phyloP scores from a whole-genome alignment of 1,139 yeast genomes.

The Blastobotrys persicus region DNA sequence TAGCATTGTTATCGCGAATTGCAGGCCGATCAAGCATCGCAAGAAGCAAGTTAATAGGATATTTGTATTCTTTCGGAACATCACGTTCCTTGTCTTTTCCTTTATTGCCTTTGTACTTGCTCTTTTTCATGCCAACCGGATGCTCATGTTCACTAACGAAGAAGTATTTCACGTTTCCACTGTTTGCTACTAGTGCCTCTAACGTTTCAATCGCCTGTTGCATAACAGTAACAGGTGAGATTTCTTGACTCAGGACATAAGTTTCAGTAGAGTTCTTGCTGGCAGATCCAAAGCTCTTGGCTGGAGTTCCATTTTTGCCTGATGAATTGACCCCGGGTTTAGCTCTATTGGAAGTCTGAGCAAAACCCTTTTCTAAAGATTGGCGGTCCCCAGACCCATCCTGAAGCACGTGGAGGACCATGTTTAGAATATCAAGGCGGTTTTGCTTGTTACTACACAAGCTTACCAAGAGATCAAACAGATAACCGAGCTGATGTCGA shows the following conservation, averaged over 20 bases:
- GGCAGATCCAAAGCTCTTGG: conserved; percentile 17
- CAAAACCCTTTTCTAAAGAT: conserved; percentile 64
- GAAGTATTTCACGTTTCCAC: conserved; percentile 67
- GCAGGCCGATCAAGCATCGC: conserved; percentile 59
- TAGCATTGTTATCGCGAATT: conserved; percentile 66
- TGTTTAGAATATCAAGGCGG: conserved; percentile 70
- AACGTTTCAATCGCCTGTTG: conserved; percentile 76
- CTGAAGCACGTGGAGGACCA: conserved; percentile 64
- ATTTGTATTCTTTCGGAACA: conserved; percentile 46
- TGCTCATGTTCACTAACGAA: conserved; percentile 81
- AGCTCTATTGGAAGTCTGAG: conserved; percentile 46
- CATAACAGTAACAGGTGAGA: conserved; percentile 69
- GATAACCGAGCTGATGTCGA: conserved; percentile 53
- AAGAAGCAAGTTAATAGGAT: conserved; percentile 70
- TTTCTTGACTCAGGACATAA: conserved; percentile 51
- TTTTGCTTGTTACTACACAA: conserved; percentile 77
- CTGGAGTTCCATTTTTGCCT: conserved; percentile 19
- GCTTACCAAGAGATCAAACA: conserved; percentile 65
- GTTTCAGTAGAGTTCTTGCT: conserved; percentile 31
- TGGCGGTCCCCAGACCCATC: conserved; percentile 68
- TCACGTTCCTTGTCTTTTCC: conserved; percentile 40
- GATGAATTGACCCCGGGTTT: conserved; percentile 18
- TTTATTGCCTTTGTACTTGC: conserved; percentile 34
- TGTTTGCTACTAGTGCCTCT: conserved; percentile 67
- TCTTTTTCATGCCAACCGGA: conserved; percentile 49